A percentile compares a stretch with the other conserved stretches of the same genome.
Conservation (phyloP, 352 stramenopile species). For the Blastocystis sp. region DNA sequence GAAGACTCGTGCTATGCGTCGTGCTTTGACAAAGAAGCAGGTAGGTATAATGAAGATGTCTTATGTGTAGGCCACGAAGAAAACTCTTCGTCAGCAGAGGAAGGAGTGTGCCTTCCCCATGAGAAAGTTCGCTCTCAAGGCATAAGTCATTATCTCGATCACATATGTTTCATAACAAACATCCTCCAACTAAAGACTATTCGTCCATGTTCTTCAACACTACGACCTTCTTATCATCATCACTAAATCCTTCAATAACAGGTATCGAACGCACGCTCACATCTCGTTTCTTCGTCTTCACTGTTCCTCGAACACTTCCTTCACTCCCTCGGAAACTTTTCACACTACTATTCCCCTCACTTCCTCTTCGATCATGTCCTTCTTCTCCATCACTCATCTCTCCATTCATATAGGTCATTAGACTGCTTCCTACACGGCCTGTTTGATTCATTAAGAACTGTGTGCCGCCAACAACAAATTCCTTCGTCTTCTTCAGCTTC, state of each 20-base stretch:
- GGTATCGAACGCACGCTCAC: not conserved
- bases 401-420: conserved; percentile 22
- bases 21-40: conserved; percentile 90
- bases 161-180: not conserved
- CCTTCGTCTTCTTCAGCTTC: conserved; percentile 32
- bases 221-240: not conserved
- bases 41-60: conserved; percentile 86
- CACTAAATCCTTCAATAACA: not conserved
- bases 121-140: conserved; percentile 93
- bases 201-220: conserved; percentile 24
- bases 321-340: not conserved
- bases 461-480: conserved; percentile 15
- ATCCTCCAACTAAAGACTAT: not conserved
- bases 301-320: not conserved
- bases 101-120: conserved; percentile 93
- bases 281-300: not conserved
- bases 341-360: too few species aligned
- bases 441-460: conserved; percentile 14
- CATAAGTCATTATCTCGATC: conserved; percentile 76
- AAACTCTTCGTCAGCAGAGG: conserved; percentile 76
- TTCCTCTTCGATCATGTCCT: not conserved
- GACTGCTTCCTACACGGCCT: not conserved
- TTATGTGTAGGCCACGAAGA: conserved; percentile 71
- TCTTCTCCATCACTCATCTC: not conserved
- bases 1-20: conserved; percentile 96